phyloP scores from a whole-genome alignment of 2,329 filamentous ascomycete species.

The Magnaporthiopsis poae region DNA sequence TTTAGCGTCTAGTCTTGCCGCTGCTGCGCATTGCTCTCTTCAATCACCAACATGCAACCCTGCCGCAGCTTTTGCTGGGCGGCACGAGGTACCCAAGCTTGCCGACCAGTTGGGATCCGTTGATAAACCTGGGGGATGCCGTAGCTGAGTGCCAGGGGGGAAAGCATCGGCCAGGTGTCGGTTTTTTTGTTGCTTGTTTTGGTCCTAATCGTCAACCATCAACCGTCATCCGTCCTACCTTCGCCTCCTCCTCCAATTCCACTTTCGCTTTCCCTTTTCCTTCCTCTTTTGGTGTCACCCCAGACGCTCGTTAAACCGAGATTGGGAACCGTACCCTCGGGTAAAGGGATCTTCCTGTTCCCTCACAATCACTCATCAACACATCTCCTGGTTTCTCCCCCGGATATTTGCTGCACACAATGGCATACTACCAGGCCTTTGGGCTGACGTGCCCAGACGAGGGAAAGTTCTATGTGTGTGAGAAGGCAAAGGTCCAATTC shows the following conservation, averaged over 20 bases:
- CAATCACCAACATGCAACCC: neutral
- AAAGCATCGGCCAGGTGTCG: neutral
- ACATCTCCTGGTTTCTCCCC: neutral
- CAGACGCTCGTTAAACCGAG: neutral
- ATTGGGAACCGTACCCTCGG: neutral
- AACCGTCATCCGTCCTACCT: neutral
- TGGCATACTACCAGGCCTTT: slow-evolving; percentile 12
- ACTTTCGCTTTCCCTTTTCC: neutral
- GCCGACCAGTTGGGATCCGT: neutral
- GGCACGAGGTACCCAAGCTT: neutral
- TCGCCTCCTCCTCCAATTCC: neutral
- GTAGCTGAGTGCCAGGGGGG: neutral
- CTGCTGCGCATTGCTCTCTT: neutral
- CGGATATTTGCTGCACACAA: neutral
- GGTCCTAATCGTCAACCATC: neutral
- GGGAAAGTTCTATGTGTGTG: slow-evolving; percentile 26
- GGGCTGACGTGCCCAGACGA: slow-evolving; percentile 24
- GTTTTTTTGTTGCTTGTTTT: neutral
- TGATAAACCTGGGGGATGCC: neutral
- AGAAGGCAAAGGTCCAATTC: slow-evolving; percentile 21
- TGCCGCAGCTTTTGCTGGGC: neutral
- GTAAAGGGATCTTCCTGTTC: neutral
- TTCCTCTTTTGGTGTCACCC: too few relatives aligned
- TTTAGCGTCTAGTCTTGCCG: neutral
- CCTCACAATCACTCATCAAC: neutral